Percentiles rank a stretch among this genome's conserved stretches.
Evolutionary conservation across 2,329 filamentous ascomycete species (phyloP).

Genomic region (Aspergillus fructus): DNA sequence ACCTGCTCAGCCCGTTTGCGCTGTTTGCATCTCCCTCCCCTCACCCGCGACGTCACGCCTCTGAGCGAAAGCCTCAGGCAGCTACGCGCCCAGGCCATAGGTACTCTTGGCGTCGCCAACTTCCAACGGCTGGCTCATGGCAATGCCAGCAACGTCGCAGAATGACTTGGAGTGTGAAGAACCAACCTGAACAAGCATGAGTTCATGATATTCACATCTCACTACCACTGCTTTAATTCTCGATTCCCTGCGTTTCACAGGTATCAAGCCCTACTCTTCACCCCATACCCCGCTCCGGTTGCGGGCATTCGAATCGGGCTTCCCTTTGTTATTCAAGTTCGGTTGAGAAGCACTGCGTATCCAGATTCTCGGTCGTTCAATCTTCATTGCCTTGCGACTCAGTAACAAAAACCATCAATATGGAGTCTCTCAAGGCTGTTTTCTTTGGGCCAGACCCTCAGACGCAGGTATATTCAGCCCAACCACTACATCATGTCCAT

Average conservation of each 20-base stretch:
- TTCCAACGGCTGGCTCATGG: neutral
- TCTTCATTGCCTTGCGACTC: neutral
- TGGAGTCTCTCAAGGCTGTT: constrained; percentile 84
- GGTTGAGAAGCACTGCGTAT: neutral
- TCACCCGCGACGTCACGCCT: constrained; percentile 11
- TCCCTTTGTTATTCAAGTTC: neutral
- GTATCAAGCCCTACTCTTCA: neutral
- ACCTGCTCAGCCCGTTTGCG: constrained; percentile 33
- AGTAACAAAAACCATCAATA: neutral
- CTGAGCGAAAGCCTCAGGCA: neutral
- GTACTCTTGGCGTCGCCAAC: constrained; percentile 5
- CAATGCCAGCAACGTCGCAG: neutral
- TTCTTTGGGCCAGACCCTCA: constrained; percentile 92
- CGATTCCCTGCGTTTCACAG: neutral
- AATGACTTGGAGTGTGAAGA: neutral
- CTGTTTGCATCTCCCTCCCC: constrained; percentile 27
- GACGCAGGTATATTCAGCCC: constrained; percentile 68
- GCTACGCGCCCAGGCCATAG: neutral
- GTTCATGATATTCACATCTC: neutral
- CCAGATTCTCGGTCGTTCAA: neutral
- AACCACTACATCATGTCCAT: neutral
- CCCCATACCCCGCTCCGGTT: constrained; percentile 1
- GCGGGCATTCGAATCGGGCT: neutral
- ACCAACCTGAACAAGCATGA: neutral
- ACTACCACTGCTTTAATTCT: neutral